Evolutionary conservation across 805 yeast species (phyloP), one percentile per base, ranked within the genome.

Genomic region (Candida wancherniae): DNA sequence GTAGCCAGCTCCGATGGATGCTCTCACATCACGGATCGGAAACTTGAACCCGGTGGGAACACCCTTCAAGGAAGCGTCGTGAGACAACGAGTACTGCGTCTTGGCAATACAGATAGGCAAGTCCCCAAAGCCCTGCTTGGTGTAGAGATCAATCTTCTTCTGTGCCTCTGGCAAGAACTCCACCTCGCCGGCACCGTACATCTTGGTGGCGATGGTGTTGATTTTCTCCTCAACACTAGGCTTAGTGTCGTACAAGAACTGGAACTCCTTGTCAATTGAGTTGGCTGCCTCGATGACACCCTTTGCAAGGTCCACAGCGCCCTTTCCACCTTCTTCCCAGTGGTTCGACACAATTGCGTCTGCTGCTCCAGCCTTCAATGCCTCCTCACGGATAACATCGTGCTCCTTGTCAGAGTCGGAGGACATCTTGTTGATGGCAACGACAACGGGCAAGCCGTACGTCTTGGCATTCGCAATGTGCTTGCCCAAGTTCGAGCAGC

Each of bases 321-420:
- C 94, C 40, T 59, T 63, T 51, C 94, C 94, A 67, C 94, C 94
- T 61, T 79, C 74, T 52, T 80, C 87, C 90, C 90, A 83, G 55
- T 83, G 94, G 69, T 83, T 80, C 16, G 88, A 78, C 29, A 78
- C 81, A 44, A 83, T 79, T 14, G 92, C 90, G 49, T 76, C 87
- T 28, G 57, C 58, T 17, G 92, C 94, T 54, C 94, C 94, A 8
- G 88, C 88, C 53, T 73, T 73, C 46, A 79, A 53, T 3, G 92
- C 73, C 47, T 72, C 78, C 51, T 77, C 72, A 50, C 67, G 77
- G 41, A 83, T 80, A 25, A 80, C 68, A 38, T 73, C 80, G 48
- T 79, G 77, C 57, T 83, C 94, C 27, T 68, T 71, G 27, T 66
- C 77, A 15, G 84, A 63, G 57, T 83, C 94, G 20, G 84, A 73